Evolutionary conservation across 2,329 filamentous ascomycete species (phyloP).

Genomic region (Albophoma yamanashiensis): DNA sequence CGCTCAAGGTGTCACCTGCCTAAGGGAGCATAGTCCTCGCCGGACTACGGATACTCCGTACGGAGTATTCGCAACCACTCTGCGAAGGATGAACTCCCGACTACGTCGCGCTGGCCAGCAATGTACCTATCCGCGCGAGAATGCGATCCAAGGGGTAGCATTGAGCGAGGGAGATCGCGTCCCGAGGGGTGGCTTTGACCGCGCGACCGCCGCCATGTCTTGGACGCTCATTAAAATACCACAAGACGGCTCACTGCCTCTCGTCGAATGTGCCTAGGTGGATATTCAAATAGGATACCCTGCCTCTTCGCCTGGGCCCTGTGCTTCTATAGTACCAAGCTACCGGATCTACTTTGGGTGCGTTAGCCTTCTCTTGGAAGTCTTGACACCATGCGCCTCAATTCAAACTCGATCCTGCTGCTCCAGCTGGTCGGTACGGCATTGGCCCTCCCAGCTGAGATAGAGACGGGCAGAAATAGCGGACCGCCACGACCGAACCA

Average conservation of each 20-base stretch:
- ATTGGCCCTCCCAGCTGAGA: constrained; percentile 1
- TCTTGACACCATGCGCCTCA: constrained; percentile 4
- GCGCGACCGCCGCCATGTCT: constrained; percentile 1
- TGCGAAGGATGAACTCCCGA: background rate
- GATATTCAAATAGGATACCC: background rate
- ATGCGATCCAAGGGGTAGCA: background rate
- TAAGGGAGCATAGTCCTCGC: too few species aligned
- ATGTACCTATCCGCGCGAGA: background rate
- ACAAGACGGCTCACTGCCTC: background rate
- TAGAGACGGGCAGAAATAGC: background rate
- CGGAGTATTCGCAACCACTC: background rate
- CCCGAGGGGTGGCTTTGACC: background rate
- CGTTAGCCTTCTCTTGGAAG: background rate
- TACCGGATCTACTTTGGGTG: background rate
- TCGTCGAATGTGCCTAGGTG: background rate
- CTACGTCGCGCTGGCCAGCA: background rate
- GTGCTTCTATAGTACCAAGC: too few species aligned
- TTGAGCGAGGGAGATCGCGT: too few species aligned
- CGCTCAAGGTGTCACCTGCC: too few species aligned
- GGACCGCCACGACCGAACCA: constrained; percentile 15
- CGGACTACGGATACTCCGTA: too few species aligned
- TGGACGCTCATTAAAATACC: background rate
- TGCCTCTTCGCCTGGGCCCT: background rate
- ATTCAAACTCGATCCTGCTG: constrained; percentile 1
- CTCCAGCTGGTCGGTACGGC: constrained; percentile 3